Conservation (phyloP, 345 rosid genomes). For the Erodium maritimum region DNA sequence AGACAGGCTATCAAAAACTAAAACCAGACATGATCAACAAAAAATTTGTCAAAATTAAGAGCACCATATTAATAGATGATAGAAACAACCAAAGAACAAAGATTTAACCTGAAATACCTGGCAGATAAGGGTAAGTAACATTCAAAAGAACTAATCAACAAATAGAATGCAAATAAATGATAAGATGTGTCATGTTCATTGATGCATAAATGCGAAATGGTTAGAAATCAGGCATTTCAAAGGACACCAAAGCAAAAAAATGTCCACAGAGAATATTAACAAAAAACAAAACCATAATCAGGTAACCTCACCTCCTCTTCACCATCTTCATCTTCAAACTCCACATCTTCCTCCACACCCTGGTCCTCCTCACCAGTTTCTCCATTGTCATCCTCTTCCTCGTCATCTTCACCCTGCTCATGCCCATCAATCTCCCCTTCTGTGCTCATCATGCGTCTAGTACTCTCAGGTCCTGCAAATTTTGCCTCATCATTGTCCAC, state of each 20-base stretch:
- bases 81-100: not conserved
- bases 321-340: slow-evolving; percentile 34
- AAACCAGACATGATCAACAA: not conserved
- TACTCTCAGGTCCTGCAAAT: slow-evolving; percentile 27
- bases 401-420: slow-evolving; percentile 66
- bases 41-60: too few relatives aligned
- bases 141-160: too few relatives aligned
- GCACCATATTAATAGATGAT: too few relatives aligned
- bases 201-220: too few relatives aligned
- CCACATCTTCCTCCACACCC: slow-evolving; percentile 32
- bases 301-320: slow-evolving; percentile 49
- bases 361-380: slow-evolving; percentile 53
- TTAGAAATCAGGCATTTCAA: too few relatives aligned
- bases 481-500: slow-evolving; percentile 44
- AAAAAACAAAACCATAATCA: not conserved
- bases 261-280: not conserved
- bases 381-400: slow-evolving; percentile 44
- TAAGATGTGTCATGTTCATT: not conserved
- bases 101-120: not conserved
- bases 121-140: not conserved
- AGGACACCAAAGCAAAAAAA: not conserved
- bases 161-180: not conserved
- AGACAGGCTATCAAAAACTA: not conserved
- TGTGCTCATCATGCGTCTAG: slow-evolving; percentile 28
- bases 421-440: slow-evolving; percentile 74